Evolutionary conservation across 2,329 filamentous ascomycete species (phyloP).

Genomic region (Fusarium foetens): DNA sequence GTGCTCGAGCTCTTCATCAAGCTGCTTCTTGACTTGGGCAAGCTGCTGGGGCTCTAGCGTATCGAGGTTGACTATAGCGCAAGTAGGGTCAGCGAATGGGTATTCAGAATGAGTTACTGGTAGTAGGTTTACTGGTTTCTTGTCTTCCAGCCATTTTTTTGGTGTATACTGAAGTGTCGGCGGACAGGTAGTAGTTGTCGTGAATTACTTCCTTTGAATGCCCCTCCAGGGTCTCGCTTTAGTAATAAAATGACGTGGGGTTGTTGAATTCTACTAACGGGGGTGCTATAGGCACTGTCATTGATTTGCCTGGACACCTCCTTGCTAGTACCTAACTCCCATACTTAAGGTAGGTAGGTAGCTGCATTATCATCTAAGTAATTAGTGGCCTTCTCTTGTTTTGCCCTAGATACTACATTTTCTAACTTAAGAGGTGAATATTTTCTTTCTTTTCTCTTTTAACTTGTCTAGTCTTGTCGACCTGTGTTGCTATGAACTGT

Average conservation of each 20-base stretch:
- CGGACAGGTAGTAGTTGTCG: constrained; percentile 9
- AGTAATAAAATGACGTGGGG: constrained; percentile 48
- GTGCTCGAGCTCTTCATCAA: constrained; percentile 96
- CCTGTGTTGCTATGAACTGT: background rate
- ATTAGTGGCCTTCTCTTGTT: background rate
- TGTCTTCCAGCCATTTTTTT: constrained; percentile 49
- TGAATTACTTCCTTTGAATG: constrained; percentile 20
- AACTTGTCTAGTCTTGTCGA: background rate
- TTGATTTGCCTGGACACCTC: background rate
- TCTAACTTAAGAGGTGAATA: too few species aligned
- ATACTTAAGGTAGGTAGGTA: background rate
- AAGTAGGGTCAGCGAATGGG: constrained; percentile 1
- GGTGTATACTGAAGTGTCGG: constrained; percentile 17
- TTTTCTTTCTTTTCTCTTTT: background rate
- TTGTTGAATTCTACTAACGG: constrained; percentile 47
- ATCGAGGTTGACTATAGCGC: constrained; percentile 68
- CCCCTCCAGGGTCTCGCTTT: constrained; percentile 44
- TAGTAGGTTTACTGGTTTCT: constrained; percentile 45
- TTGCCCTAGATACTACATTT: background rate
- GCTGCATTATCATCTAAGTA: background rate
- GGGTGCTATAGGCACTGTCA: constrained; percentile 22
- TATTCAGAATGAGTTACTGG: background rate
- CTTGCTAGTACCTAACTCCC: background rate
- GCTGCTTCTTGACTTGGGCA: constrained; percentile 90
- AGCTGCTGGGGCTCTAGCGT: constrained; percentile 87